Base-by-base conservation (phyloP, 1,284 basidiomycete species). In the Rugosomyces carneus region DNA sequence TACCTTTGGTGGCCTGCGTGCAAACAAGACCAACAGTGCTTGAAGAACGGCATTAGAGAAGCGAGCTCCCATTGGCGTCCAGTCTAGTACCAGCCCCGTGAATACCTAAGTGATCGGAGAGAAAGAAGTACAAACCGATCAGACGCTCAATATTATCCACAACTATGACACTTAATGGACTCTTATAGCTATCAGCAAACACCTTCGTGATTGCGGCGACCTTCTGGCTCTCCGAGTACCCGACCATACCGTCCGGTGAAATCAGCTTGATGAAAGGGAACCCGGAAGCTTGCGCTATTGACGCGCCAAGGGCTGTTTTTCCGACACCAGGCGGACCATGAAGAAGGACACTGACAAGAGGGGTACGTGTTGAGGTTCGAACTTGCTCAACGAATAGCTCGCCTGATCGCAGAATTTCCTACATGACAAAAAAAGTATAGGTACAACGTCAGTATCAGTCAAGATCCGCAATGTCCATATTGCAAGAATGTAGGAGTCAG, bases 251-350 rank as follows among this genome's bases (percentile, higher is more conserved):
- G 60, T 99, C 96, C 0, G 96, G 92, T 11, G 93, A 91, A 53
- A 99, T 83, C 41, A 99, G 79, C 69, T 99, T 98, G 75, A 99
- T 97, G 73, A 99, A 99, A 0, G 96, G 96, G 68, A 89, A 99
- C 52, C 87, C 77, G 10, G 95, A 98, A 8, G 80, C 79, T 68
- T 93, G 86, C 6, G 95, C 96, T 48, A 99, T 96, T 6, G 90
- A 92, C 2, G 93, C 96, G 3, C 91, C 95, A 38, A 99, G 72
- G 0, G 96, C 95, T 0, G 95, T 95, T 73, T 99, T 99, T 32
- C 96, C 96, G 1, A 92, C 82, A 3, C 92, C 90, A 9, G 94
- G 78, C 1, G 90, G 87, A 3, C 93, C 95, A 59, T 96, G 89
- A 41, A 99, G 71, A 10, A 99, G 76, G 3, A 94, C 78, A 54